Evolutionary conservation across 208 protist species (phyloP), one percentile per base, ranked within the genome.

Genomic region (Crithidia sp.): DNA sequence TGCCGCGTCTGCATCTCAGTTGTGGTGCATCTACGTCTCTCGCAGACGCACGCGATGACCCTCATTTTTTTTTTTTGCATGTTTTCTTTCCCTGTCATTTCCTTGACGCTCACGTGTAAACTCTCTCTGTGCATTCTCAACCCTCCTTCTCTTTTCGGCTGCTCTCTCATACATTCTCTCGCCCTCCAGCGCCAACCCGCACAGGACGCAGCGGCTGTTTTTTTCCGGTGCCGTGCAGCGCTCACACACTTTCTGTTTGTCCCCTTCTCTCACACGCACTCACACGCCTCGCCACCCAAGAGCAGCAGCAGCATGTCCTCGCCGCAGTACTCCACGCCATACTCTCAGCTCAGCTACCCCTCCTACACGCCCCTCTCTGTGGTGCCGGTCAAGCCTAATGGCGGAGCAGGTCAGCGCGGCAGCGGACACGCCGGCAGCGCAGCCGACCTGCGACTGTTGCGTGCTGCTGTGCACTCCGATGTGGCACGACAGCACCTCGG

Each of bases 341-440:
- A 76, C 39, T 80, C 83, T 0, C 44, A 17, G 17, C 64, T 82
- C n/a, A 85, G 66, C 43, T 85, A 80, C 59, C 83, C 79, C 7
- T 77, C 61, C 44, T 87, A 83, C 65, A 81, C 76, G 10, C 76
- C 78, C 0, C 65, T 83, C 49, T 79, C 79, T 0, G 70, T 75
- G 3, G 54, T 76, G 36, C 79, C 79, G 2, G 53, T 65, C 16
- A 81, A 85, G 61, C 3, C 10, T 28, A 28, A 28, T 28, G 28
- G 28, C 28, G 28, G 41, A 40, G 43, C 7, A 71, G 10, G 7
- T 71, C 78, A 13, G 58, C 54, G 7, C 1, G 28, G 28, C 28
- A 28, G 28, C 28, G 28, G 28, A 28, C 28, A 28, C 28, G 28
- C 16, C 17, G 16, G 53, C 41, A 53, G 52, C 53, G 65, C 50